phyloP scores from a whole-genome alignment of 192 early-diverging fungal species.

The Coemansia sp. region DNA sequence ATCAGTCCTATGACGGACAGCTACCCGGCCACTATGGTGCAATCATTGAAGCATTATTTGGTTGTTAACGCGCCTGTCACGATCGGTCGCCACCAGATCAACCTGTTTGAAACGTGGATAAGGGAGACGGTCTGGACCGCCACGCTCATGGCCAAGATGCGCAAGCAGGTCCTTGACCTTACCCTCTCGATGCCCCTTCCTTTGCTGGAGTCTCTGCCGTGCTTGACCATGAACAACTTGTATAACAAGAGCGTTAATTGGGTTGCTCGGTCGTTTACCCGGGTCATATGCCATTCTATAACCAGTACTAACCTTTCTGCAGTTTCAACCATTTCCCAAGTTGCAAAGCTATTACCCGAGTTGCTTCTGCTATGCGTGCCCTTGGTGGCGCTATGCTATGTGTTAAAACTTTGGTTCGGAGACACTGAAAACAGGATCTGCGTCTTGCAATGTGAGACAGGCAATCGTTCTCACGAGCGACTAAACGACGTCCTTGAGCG shows the following conservation, averaged over 20 bases:
- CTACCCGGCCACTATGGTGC: conserved; percentile 23
- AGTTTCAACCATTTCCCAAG: not conserved
- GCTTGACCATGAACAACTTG: not conserved
- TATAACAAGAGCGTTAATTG: not conserved
- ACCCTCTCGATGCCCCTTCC: conserved; percentile 17
- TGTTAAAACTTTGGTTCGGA: not conserved
- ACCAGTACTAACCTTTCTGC: not conserved
- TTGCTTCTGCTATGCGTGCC: conserved; percentile 4
- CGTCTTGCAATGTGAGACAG: not conserved
- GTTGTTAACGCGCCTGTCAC: conserved; percentile 18
- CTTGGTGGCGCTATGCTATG: not conserved
- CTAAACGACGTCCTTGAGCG: not conserved
- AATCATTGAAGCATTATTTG: conserved; percentile 29
- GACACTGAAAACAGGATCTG: too few species aligned
- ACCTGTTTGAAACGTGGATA: not conserved
- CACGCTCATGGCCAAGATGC: not conserved
- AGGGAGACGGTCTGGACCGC: conserved; percentile 10
- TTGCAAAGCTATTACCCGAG: not conserved
- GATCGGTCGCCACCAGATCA: conserved; percentile 14
- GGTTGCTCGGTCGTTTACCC: too few species aligned
- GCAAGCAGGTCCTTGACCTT: not conserved
- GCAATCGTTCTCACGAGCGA: not conserved
- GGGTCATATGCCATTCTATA: not conserved
- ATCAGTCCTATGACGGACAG: conserved; percentile 26
- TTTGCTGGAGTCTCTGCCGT: conserved; percentile 11